Evolutionary conservation across 192 early-diverging fungal genomes (phyloP).

Genomic region (Coemansia sp.): DNA sequence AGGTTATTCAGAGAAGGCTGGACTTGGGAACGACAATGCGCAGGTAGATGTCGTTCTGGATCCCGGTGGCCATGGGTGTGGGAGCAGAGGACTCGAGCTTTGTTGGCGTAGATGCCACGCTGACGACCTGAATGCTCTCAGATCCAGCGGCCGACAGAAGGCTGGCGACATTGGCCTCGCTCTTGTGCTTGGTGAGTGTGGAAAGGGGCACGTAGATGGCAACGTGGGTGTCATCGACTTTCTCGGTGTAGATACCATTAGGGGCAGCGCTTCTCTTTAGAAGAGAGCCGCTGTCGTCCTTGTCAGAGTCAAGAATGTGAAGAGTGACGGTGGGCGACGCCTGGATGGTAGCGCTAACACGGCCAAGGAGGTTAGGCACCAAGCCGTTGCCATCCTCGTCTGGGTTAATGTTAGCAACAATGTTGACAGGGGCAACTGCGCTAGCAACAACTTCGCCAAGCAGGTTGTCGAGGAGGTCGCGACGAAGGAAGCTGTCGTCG

Average conservation of each 20-base stretch:
- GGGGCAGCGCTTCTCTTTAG: constrained; percentile 20
- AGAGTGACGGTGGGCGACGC: constrained; percentile 28
- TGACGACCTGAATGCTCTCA: constrained; percentile 30
- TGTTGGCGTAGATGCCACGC: constrained; percentile 26
- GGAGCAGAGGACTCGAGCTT: constrained; percentile 32
- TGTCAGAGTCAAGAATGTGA: constrained; percentile 28
- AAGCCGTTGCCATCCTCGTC: constrained; percentile 44
- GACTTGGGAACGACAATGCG: constrained; percentile 34
- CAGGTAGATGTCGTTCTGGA: constrained; percentile 28
- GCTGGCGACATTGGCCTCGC: constrained; percentile 22
- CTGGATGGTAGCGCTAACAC: constrained; percentile 29
- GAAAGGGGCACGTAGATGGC: constrained; percentile 39
- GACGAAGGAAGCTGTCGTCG: constrained; percentile 13
- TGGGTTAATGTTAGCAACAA: constrained; percentile 35
- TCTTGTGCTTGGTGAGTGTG: constrained; percentile 29
- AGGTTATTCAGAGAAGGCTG: not conserved
- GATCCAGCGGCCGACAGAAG: constrained; percentile 23
- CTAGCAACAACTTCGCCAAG: constrained; percentile 32
- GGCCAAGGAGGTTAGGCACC: constrained; percentile 38
- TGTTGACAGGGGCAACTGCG: constrained; percentile 31
- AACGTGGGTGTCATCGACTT: constrained; percentile 25
- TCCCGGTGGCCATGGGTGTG: constrained; percentile 21
- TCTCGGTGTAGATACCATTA: constrained; percentile 32
- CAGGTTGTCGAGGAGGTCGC: constrained; percentile 26
- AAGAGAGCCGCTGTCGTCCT: constrained; percentile 19